A percentile compares a stretch with the other conserved stretches of the same genome.
Evolutionary conservation across 2,329 filamentous ascomycete species (phyloP).

Genomic region (Septoria petroselini): DNA sequence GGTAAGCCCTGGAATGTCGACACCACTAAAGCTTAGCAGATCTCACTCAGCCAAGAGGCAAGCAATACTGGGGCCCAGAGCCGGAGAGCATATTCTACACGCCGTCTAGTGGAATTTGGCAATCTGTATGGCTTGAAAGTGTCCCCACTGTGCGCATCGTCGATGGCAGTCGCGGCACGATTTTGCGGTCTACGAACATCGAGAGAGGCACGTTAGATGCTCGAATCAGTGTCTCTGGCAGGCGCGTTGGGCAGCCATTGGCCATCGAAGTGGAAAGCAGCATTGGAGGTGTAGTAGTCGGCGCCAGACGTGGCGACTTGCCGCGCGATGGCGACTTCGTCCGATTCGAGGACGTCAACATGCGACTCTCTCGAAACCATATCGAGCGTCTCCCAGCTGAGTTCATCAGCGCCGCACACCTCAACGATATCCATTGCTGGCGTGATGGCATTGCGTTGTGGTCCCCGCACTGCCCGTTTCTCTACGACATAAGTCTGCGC

Average conservation of each 20-base stretch:
- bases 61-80: constrained; percentile 60
- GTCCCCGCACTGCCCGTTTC: constrained; percentile 57
- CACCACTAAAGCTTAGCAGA: constrained; percentile 39
- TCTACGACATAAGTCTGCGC: constrained; percentile 56
- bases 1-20: neutral
- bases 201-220: constrained; percentile 52
- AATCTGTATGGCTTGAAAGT: constrained; percentile 66
- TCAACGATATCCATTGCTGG: constrained; percentile 46
- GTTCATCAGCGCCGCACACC: constrained; percentile 38
- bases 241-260: constrained; percentile 48
- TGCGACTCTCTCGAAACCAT: constrained; percentile 49
- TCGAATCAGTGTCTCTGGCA: constrained; percentile 50
- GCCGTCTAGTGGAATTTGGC: constrained; percentile 72
- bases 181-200: constrained; percentile 56
- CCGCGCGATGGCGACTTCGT: constrained; percentile 52
- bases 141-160: constrained; percentile 54
- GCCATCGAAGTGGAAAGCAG: constrained; percentile 55
- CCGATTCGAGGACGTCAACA: constrained; percentile 45
- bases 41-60: constrained; percentile 62
- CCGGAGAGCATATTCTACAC: constrained; percentile 69
- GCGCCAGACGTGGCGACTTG: constrained; percentile 45
- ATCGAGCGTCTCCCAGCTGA: constrained; percentile 42
- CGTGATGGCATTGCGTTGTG: constrained; percentile 58
- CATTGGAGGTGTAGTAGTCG: constrained; percentile 50
- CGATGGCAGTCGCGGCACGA: constrained; percentile 57